Percentiles rank a stretch among this genome's conserved stretches.
Evolutionary conservation across 192 early-diverging fungal genomes (phyloP).

Genomic region (Chytriomyces hyalinus): DNA sequence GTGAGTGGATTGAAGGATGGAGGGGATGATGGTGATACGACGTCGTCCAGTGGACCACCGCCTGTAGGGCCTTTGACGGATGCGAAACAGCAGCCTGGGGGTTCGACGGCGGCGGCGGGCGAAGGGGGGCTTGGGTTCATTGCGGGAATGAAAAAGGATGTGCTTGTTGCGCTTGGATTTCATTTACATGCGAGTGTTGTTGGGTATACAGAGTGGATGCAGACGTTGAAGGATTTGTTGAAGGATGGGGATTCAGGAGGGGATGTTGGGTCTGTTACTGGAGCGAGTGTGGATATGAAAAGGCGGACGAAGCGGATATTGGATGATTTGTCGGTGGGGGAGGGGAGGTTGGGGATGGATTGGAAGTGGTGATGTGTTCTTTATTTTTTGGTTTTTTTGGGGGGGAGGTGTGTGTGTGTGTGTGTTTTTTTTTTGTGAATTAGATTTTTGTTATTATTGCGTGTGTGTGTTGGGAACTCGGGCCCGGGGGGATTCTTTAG

Average conservation of each 20-base stretch:
- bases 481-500: too few relatives aligned
- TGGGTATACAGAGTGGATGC: constrained; percentile 26
- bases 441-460: too few relatives aligned
- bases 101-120: too few relatives aligned
- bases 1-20: constrained; percentile 4
- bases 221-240: constrained; percentile 23
- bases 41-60: background rate
- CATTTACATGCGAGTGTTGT: constrained; percentile 10
- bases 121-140: constrained; percentile 4
- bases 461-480: too few relatives aligned
- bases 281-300: constrained; percentile 23
- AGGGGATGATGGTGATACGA: background rate
- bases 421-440: too few relatives aligned
- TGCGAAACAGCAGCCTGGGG: too few relatives aligned
- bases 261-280: background rate
- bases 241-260: constrained; percentile 1
- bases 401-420: too few relatives aligned
- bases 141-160: constrained; percentile 15
- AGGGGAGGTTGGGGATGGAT: constrained; percentile 18
- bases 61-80: background rate
- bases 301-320: constrained; percentile 14
- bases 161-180: constrained; percentile 1
- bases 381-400: too few relatives aligned
- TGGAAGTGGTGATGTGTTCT: constrained; percentile 23
- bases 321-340: constrained; percentile 26